A percentile compares a stretch with the other conserved stretches of the same genome.
Conservation (phyloP, 1,284 basidiomycete genomes). For the Cryptococcus hybrid region DNA sequence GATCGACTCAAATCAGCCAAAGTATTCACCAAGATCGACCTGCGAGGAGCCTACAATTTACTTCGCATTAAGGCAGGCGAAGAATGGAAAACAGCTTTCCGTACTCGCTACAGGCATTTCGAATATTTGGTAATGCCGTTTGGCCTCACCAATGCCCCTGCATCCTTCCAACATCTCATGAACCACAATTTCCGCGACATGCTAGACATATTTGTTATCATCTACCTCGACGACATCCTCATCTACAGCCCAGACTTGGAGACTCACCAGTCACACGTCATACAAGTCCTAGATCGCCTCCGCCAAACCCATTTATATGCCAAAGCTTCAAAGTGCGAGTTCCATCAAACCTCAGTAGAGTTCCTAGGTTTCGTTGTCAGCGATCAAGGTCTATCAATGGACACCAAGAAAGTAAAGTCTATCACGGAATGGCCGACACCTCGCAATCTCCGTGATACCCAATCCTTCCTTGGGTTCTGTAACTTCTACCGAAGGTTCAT, state of each 20-base stretch:
- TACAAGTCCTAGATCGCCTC: constrained; percentile 47
- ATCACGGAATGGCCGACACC: constrained; percentile 3
- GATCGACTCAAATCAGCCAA: constrained; percentile 33
- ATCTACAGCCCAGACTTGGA: constrained; percentile 52
- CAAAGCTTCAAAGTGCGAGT: constrained; percentile 51
- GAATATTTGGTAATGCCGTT: constrained; percentile 52
- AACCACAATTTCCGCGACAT: constrained; percentile 33
- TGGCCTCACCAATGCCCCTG: constrained; percentile 51
- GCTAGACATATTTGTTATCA: constrained; percentile 32
- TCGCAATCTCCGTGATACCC: neutral
- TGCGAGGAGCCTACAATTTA: constrained; percentile 34
- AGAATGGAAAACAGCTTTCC: constrained; percentile 37
- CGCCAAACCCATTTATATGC: constrained; percentile 41
- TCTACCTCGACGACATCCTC: constrained; percentile 48
- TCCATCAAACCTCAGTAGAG: constrained; percentile 18
- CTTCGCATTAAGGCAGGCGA: constrained; percentile 29
- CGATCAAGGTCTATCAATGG: constrained; percentile 1
- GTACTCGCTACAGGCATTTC: constrained; percentile 42
- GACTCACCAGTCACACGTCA: constrained; percentile 28
- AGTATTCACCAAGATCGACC: constrained; percentile 41
- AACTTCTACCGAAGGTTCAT: neutral
- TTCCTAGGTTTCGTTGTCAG: constrained; percentile 5
- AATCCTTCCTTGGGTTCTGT: neutral
- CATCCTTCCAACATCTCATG: constrained; percentile 46
- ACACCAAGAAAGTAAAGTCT: constrained; percentile 4